Base-by-base conservation (phyloP, 2,329 filamentous ascomycete genomes). In the Fusarium devonianum region DNA sequence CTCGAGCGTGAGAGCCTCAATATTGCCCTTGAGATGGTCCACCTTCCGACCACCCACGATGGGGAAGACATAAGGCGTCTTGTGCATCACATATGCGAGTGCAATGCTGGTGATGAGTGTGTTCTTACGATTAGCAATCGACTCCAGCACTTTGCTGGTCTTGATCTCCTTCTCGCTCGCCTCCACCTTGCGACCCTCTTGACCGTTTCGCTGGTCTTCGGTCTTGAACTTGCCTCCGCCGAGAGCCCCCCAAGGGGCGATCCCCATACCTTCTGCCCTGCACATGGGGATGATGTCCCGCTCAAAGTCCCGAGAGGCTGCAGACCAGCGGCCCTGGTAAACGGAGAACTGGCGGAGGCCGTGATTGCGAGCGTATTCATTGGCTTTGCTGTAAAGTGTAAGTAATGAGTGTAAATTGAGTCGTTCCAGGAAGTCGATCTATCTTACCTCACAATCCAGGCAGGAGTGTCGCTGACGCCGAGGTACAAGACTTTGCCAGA, bases 71-170 rank as follows among this genome's bases (percentile, higher is more conserved):
- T 89, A 84, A 0, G 86, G 82, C 1, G 85, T 75, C 72, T 91
- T 90, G 57, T 84, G 79, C 78, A 89, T 80, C 11, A 91, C 84
- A 64, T 92, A 92, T 2, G 88, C 88, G 17, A 92, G 71, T 7
- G 88, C 88, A 47, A 81, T 68, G 53, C 75, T 76, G 12, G 76
- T 78, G 55, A 79, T 71, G 41, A 68, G 58, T 3, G 73, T 76
- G 53, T 69, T 67, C 58, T 76, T 76, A 50, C 72, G 71, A 17
- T 62, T 58, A 35, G 78, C 77, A 34, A 88, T 78, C 19, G 69
- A 76, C 76, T 79, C 75, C 23, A 81, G 69, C 10, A 70, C 73
- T 40, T 70, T 61, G 56, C 74, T 78, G 54, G 79, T 66, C 58
- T 73, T 75, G 53, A 79, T 69, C 58, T 90, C 85, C 6, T 75